Evolutionary conservation across 2,329 filamentous ascomycete genomes (phyloP).

Genomic region (Pseudogymnoascus sp.): DNA sequence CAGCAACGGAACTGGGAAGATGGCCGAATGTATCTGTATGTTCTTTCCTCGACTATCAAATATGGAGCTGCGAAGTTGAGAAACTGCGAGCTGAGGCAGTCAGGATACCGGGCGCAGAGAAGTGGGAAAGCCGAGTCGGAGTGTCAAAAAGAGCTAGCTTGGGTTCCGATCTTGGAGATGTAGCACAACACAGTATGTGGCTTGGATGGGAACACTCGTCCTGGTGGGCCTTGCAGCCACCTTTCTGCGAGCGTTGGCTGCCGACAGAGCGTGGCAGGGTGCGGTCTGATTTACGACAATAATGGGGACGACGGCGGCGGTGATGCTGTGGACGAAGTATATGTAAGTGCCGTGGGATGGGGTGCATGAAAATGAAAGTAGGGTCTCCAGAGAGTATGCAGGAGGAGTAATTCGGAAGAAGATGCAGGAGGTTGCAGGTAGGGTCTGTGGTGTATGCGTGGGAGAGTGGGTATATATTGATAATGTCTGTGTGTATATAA

Average conservation of each 20-base stretch:
- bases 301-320: not conserved
- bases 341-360: constrained; percentile 2
- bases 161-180: not conserved
- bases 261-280: not conserved
- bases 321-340: not conserved
- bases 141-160: not conserved
- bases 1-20: not conserved
- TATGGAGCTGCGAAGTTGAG: not conserved
- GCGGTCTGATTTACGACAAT: not conserved
- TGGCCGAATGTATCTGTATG: not conserved
- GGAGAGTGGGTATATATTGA: constrained; percentile 2
- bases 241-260: not conserved
- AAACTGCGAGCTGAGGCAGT: not conserved
- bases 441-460: not conserved
- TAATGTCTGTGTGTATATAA: not conserved
- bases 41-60: not conserved
- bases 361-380: constrained; percentile 2
- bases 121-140: constrained; percentile 5
- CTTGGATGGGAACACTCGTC: not conserved
- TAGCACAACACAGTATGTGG: not conserved
- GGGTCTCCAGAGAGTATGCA: constrained; percentile 1
- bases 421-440: not conserved
- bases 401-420: not conserved
- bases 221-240: not conserved
- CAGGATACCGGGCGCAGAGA: not conserved